phyloP scores from a whole-genome alignment of 495 filamentous ascomycete genomes.

The Bombardia bombarda region DNA sequence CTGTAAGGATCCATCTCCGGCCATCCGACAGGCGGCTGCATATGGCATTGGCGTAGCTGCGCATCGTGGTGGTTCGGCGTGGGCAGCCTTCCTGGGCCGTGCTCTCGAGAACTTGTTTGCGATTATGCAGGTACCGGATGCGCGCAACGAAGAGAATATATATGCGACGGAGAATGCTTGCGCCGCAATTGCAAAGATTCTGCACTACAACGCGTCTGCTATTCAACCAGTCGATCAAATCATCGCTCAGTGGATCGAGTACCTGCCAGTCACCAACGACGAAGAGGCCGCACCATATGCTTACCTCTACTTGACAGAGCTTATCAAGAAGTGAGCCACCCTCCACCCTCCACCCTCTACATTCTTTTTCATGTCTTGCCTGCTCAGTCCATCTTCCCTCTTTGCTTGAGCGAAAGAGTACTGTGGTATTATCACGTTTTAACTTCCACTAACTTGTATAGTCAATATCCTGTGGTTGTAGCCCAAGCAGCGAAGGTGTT shows the following conservation, averaged over 20 bases:
- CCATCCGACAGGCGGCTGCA: slow-evolving; percentile 91
- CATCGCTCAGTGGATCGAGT: slow-evolving; percentile 74
- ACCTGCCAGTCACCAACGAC: slow-evolving; percentile 85
- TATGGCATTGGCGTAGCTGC: slow-evolving; percentile 96
- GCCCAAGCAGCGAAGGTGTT: slow-evolving; percentile 71
- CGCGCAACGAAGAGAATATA: slow-evolving; percentile 85
- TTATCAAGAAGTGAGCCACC: slow-evolving; percentile 84
- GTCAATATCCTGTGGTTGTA: slow-evolving; percentile 80
- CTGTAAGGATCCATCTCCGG: slow-evolving; percentile 72
- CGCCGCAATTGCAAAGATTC: slow-evolving; percentile 90
- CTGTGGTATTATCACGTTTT: too few relatives aligned
- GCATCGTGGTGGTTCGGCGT: slow-evolving; percentile 77
- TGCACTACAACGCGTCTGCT: slow-evolving; percentile 76
- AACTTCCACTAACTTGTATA: slow-evolving; percentile 33
- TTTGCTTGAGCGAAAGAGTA: too few relatives aligned
- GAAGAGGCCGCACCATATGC: slow-evolving; percentile 97
- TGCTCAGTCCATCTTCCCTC: too few relatives aligned
- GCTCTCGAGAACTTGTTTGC: slow-evolving; percentile 76
- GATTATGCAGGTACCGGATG: slow-evolving; percentile 67
- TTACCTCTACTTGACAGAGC: slow-evolving; percentile 80
- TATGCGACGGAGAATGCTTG: slow-evolving; percentile 97
- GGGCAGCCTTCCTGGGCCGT: slow-evolving; percentile 74
- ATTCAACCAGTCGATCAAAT: slow-evolving; percentile 66
- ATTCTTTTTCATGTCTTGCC: too few relatives aligned
- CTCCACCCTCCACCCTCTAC: neutral